Conservation (phyloP, 768 basidiomycete species). For the Exidia glandulosa region DNA sequence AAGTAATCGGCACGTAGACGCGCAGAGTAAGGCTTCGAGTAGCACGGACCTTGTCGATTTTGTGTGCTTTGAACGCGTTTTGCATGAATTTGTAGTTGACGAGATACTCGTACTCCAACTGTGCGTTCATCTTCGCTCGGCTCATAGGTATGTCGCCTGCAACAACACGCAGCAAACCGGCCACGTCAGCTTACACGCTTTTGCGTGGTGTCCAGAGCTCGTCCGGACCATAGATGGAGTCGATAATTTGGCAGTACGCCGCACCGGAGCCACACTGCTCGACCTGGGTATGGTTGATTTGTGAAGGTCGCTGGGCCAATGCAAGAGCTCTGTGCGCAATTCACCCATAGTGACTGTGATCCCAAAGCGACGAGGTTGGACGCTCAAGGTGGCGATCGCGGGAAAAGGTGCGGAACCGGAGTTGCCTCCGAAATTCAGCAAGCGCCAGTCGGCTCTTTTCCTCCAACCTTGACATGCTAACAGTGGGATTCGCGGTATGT, state of each 20-base stretch:
- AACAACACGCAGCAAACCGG: too few relatives aligned
- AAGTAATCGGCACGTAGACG: neutral
- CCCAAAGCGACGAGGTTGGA: too few relatives aligned
- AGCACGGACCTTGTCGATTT: constrained; percentile 33
- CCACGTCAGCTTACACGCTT: neutral
- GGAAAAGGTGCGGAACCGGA: too few relatives aligned
- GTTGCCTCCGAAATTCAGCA: too few relatives aligned
- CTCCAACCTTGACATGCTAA: too few relatives aligned
- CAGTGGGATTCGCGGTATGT: too few relatives aligned
- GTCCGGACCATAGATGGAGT: constrained; percentile 32
- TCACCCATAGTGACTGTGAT: too few relatives aligned
- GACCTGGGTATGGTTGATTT: constrained; percentile 33
- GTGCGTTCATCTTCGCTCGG: constrained; percentile 84
- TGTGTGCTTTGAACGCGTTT: constrained; percentile 29
- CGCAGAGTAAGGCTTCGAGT: too few relatives aligned
- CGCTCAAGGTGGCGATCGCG: too few relatives aligned
- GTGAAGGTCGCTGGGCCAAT: constrained; percentile 84
- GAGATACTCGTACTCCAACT: constrained; percentile 94
- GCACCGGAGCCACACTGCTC: constrained; percentile 28
- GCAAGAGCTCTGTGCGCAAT: constrained; percentile 22
- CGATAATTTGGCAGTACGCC: constrained; percentile 35
- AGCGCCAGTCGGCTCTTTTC: too few relatives aligned
- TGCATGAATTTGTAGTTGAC: constrained; percentile 40
- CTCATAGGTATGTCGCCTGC: constrained; percentile 27
- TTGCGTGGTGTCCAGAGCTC: too few relatives aligned